phyloP scores from a whole-genome alignment of 2,329 filamentous ascomycete genomes.

The Fusarium algeriense region DNA sequence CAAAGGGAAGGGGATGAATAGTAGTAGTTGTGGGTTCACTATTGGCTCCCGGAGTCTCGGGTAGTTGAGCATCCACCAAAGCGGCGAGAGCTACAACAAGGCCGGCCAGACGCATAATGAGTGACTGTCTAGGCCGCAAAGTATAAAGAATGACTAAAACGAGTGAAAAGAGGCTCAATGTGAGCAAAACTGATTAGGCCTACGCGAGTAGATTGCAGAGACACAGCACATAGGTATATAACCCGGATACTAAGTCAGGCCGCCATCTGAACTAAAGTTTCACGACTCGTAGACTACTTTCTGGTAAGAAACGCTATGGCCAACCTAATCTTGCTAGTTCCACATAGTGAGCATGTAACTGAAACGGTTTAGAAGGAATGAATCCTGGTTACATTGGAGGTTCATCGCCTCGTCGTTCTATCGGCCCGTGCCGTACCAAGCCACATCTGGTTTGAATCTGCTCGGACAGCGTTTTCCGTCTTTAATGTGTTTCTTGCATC shows the following conservation, averaged over 20 bases:
- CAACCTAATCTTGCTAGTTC: not conserved
- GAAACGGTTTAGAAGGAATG: conserved; percentile 10
- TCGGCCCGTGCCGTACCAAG: conserved; percentile 7
- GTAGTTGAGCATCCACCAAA: conserved; percentile 1
- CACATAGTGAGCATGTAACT: not conserved
- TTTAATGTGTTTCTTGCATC: not conserved
- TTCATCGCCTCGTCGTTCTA: not conserved
- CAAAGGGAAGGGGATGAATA: not conserved
- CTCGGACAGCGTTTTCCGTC: not conserved
- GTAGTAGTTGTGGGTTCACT: not conserved
- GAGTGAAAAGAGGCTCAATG: not conserved
- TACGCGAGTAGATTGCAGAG: not conserved
- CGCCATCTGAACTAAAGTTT: too few relatives aligned
- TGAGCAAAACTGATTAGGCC: not conserved
- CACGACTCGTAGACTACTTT: too few relatives aligned
- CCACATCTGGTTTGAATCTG: not conserved
- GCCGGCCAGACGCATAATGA: conserved; percentile 17
- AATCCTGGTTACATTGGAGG: conserved; percentile 1
- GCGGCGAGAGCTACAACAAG: conserved; percentile 1
- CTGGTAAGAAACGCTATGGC: not conserved
- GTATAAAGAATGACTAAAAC: conserved; percentile 10
- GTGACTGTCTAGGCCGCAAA: not conserved
- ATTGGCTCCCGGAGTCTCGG: not conserved
- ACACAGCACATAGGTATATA: conserved; percentile 4
- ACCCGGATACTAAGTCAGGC: not conserved